Evolutionary conservation across 306 rosid genomes (phyloP).

Genomic region (Albizia julibrissin): DNA sequence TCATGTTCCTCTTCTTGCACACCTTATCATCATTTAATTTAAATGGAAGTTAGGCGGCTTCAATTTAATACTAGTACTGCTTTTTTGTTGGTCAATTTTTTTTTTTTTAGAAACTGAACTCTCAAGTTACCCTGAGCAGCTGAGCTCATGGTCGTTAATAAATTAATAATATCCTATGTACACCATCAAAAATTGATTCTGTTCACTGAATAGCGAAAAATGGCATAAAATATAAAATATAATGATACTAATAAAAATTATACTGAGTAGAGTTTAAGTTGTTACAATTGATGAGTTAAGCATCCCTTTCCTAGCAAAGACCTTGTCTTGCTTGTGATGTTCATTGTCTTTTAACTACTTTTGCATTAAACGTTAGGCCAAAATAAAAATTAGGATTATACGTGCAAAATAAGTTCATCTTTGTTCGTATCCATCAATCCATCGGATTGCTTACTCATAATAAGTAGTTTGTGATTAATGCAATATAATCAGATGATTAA

Average conservation of each 20-base stretch:
- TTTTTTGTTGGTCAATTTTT: neutral
- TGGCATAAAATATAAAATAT: neutral
- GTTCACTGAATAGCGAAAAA: slow-evolving; percentile 1
- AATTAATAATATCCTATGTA: neutral
- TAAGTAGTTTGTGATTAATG: neutral
- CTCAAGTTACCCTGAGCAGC: neutral
- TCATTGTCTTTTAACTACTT: neutral
- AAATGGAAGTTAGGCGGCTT: neutral
- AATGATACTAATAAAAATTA: neutral
- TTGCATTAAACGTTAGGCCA: neutral
- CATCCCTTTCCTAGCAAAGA: neutral
- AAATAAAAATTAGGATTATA: neutral
- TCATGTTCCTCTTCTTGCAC: neutral
- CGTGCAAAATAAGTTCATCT: neutral
- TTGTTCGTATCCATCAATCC: neutral
- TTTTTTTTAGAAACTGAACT: neutral
- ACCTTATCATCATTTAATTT: neutral
- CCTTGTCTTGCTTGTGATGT: neutral
- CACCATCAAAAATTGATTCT: neutral
- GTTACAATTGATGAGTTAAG: neutral
- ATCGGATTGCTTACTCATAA: neutral
- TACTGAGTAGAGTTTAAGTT: neutral
- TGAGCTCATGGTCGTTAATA: neutral
- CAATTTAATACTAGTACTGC: neutral
- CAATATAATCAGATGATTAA: neutral